These are phyloP conservation scores for Yamadazyma conglobata DNA, from an alignment of 1,139 yeast species.

Conservation along the genomic window DNA sequence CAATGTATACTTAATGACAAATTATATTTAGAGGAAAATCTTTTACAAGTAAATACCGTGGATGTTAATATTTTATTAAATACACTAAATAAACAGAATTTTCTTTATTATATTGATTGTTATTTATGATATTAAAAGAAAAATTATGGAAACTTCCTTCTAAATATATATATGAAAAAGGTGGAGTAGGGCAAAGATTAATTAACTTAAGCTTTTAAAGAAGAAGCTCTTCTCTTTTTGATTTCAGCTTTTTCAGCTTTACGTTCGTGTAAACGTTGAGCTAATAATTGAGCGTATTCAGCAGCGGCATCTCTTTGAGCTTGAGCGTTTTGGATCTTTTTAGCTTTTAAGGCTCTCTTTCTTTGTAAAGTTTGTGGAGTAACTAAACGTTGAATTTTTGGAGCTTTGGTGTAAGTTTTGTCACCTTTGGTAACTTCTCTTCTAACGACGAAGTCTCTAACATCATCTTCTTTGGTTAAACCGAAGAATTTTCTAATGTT, in stretches of 20 bases:
- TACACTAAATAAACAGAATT: conserved; percentile 19
- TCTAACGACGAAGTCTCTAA: conserved; percentile 92
- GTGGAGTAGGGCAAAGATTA: conserved; percentile 1
- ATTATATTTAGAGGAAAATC: no score
- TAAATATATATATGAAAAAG: conserved; percentile 7
- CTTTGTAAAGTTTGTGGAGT: conserved; percentile 99
- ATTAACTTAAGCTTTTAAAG: conserved; percentile 71
- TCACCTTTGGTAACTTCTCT: conserved; percentile 98
- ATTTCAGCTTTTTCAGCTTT: conserved; percentile 98
- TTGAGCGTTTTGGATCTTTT: conserved; percentile 96
- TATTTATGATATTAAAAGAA: conserved; percentile 9
- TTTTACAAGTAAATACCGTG: conserved; percentile 7
- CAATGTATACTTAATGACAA: neutral
- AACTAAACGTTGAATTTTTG: conserved; percentile 99
- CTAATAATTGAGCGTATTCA: conserved; percentile 98
- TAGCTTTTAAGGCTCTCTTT: conserved; percentile 95
- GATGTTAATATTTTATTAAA: conserved; percentile 17
- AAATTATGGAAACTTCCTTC: conserved; percentile 7
- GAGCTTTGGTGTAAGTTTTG: conserved; percentile 99
- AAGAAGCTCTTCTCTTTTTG: conserved; percentile 99
- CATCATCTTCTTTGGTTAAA: conserved; percentile 96
- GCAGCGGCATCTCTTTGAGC: conserved; percentile 99
- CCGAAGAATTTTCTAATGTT: conserved; percentile 99
- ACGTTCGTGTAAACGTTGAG: conserved; percentile 97
- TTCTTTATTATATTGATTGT: conserved; percentile 9